These are phyloP conservation scores for Priceomyces castillae DNA, from an alignment of 805 yeast species.

Conservation along the genomic window DNA sequence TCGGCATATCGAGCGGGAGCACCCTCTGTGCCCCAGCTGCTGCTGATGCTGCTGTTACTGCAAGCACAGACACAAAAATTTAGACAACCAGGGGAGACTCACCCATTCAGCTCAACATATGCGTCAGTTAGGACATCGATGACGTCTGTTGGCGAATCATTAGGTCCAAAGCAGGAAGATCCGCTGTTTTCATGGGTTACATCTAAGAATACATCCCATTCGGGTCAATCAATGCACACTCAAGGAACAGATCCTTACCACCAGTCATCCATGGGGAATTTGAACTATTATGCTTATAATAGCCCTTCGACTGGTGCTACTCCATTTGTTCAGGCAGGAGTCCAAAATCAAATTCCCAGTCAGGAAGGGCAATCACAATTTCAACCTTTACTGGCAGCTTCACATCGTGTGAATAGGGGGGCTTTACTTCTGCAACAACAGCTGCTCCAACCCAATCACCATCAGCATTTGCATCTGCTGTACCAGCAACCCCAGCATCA, in stretches of 20 bases:
- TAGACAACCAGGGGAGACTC: neutral
- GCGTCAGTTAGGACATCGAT: neutral
- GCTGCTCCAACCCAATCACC: neutral
- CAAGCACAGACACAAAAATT: neutral
- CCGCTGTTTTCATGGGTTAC: neutral
- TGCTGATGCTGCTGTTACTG: neutral
- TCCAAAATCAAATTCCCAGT: constrained; percentile 2
- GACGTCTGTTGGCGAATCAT: neutral
- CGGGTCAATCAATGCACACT: neutral
- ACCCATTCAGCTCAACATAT: neutral
- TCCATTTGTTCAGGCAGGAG: neutral
- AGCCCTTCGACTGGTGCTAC: neutral
- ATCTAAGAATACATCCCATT: neutral
- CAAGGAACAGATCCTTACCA: neutral
- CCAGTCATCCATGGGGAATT: neutral
- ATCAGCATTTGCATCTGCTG: neutral
- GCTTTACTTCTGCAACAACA: neutral
- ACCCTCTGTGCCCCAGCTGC: neutral
- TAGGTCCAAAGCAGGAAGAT: neutral
- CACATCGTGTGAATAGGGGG: neutral
- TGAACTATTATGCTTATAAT: neutral
- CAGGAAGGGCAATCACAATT: constrained; percentile 1
- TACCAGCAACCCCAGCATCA: neutral
- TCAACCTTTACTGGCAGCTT: constrained; percentile 6
- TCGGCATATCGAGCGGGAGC: neutral